Evolutionary conservation across 2,329 filamentous ascomycete genomes (phyloP), one percentile per base, ranked within the genome.

Genomic region (Alternaria triticina): DNA sequence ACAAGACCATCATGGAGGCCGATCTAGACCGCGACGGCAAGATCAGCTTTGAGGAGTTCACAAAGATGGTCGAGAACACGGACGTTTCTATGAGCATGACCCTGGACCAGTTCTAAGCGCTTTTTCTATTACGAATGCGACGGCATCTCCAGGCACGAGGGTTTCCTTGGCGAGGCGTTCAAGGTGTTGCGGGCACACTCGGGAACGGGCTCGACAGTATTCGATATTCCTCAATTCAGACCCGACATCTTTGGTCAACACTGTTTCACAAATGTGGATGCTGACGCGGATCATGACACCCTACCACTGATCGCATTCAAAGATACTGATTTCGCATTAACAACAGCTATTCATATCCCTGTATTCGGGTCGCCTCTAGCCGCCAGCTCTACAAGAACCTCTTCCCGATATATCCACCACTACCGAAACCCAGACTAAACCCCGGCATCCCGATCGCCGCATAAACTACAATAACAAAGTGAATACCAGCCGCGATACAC

Each of bases 1-100:
- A 99, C 85, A 99, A 99, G 89, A 99, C 96, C 64, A 98, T 99
- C 80, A 98, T 98, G 96, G 96, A 99, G 85, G 96, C 96, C 52
- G 96, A 99, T 82, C 87, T 94, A 73, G 96, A 99, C 82, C 90
- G 90, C 65, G 96, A 99, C 81, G 96, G 96, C 76, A 97, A 96
- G 87, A 98, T 99, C 81, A 97, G 93, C 85, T 99, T 99, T 76
- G 94, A 98, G 83, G 96, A 99, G 86, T 99, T 99, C 80, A 95
- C 90, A 65, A 93, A 96, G 84, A 98, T 99, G 95, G 96, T 99
- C 55, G 95, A 97, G 87, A 97, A 91, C 80, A 98, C 95, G 25
- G 89, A 90, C 79, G 85, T 90, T 50, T 87, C 85, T 64, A 86
- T 89, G 85, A 90, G 88, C 79, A 89, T 90, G 88, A 90, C 88